Base-by-base conservation (phyloP, 2,329 filamentous ascomycete genomes). In the Fusarium miscanthi region DNA sequence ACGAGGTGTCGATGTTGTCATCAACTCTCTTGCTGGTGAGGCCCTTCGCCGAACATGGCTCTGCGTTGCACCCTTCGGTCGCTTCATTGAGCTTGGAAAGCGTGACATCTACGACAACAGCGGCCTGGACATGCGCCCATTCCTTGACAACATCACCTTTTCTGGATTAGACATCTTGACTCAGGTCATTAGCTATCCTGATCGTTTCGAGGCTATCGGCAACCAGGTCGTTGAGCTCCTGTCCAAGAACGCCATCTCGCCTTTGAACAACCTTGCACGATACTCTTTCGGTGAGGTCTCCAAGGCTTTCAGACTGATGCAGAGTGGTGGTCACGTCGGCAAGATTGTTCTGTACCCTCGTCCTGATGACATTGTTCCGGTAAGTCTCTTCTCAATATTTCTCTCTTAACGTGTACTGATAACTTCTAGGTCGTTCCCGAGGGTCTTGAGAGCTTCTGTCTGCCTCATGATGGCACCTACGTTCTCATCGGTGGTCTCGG, bases 1-100 rank as follows among this genome's bases (percentile, higher is more conserved):
- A 30, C 23, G 35, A 30, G 82, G 82, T 6, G 78, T 84, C 6
- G 78, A 84, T 27, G 59, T 82, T 2, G 73, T 83, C 2, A 68
- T 84, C 11, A 82, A 83, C 62, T 80, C 78, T 1, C 68, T 82
- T 0, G 62, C 78, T 1, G 81, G 81, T 5, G 79, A 82, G 11
- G 46, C 65, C 5, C 64, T 84, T 84, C 27, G 80, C 82, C 5
- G 60, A 66, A 9, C 77, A 73, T 49, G 83, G 83, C 5, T 70
- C 74, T 3, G 80, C 83, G 59, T 52, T 17, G 51, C 51, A n/a
- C 51, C 51, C 10, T 53, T 53, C 2, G 51, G 51, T 19, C 51
- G 51, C 8, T 53, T 53, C 21, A 53, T 84, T 1, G 83, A 84
- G 57, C 77, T 84, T 41, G 81, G 80, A 4, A 80, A 79, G 48